These are phyloP conservation scores for Lentithecium fluviatile DNA, from an alignment of 495 filamentous ascomycete genomes.

Conservation along the genomic window DNA sequence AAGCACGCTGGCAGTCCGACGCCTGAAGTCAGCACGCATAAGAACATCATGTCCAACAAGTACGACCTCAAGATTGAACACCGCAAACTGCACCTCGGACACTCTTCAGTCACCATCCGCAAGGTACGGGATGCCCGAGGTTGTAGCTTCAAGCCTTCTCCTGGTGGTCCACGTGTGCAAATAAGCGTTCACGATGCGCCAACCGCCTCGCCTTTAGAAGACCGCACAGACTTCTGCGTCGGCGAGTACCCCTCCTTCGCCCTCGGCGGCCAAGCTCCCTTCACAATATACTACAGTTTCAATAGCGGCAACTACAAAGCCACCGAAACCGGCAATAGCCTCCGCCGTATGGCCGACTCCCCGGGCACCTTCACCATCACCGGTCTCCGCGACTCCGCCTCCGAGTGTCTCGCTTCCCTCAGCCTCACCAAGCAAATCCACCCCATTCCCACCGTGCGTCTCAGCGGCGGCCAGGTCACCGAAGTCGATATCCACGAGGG, in stretches of 20 bases:
- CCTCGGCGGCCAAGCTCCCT: slow-evolving; percentile 82
- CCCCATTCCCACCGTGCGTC: slow-evolving; percentile 82
- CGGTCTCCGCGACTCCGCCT: slow-evolving; percentile 76
- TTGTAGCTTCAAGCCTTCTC: slow-evolving; percentile 67
- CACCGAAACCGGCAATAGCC: slow-evolving; percentile 69
- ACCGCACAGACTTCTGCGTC: slow-evolving; percentile 87
- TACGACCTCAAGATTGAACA: slow-evolving; percentile 83
- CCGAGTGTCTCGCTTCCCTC: slow-evolving; percentile 75
- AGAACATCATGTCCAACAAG: slow-evolving; percentile 67
- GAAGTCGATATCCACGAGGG: slow-evolving; percentile 95
- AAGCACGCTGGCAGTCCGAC: slow-evolving; percentile 80
- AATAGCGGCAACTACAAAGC: slow-evolving; percentile 74
- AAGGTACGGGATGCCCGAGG: slow-evolving; percentile 83
- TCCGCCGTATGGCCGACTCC: slow-evolving; percentile 86
- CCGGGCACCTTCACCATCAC: slow-evolving; percentile 87
- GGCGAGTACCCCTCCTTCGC: slow-evolving; percentile 90
- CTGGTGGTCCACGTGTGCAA: slow-evolving; percentile 64
- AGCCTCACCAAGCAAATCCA: slow-evolving; percentile 79
- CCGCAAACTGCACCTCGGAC: slow-evolving; percentile 74
- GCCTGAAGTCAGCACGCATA: slow-evolving; percentile 74
- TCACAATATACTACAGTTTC: slow-evolving; percentile 90
- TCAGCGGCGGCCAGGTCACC: slow-evolving; percentile 74
- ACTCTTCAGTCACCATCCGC: slow-evolving; percentile 80
- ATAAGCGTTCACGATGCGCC: slow-evolving; percentile 90
- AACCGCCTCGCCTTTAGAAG: slow-evolving; percentile 81